Conservation (phyloP, 805 yeast genomes). For the Brettanomyces custersianus region DNA sequence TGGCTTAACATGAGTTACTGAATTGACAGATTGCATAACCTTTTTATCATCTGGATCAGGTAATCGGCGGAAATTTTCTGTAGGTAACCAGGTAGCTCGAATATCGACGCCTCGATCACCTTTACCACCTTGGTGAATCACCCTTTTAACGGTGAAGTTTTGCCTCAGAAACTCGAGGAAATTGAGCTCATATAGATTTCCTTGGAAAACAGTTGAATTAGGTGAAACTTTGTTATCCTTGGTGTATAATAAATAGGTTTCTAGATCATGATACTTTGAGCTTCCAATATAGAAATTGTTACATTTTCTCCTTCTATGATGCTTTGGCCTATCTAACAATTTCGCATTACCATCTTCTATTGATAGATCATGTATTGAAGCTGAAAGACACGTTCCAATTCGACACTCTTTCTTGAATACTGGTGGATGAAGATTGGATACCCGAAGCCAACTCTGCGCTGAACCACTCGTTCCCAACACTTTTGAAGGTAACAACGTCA, state of each 20-base stretch:
- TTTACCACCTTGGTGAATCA: constrained; percentile 44
- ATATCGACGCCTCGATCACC: constrained; percentile 51
- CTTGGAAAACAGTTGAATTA: constrained; percentile 40
- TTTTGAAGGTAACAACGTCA: background rate
- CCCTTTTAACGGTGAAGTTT: constrained; percentile 27
- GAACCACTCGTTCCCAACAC: background rate
- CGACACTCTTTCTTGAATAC: background rate
- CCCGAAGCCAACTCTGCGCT: background rate
- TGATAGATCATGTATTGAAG: too few relatives aligned
- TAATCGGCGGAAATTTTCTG: constrained; percentile 12
- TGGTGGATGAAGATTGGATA: background rate
- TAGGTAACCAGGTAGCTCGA: constrained; percentile 40
- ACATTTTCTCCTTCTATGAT: too few relatives aligned
- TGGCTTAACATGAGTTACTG: constrained; percentile 19
- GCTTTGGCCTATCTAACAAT: too few relatives aligned
- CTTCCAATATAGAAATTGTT: too few relatives aligned
- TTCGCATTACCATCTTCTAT: too few relatives aligned
- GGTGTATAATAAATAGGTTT: constrained; percentile 26
- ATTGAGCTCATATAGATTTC: constrained; percentile 46
- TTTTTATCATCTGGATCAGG: constrained; percentile 1
- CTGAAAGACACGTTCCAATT: background rate
- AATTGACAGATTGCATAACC: constrained; percentile 16
- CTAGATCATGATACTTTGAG: constrained; percentile 23
- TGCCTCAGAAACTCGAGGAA: constrained; percentile 31
- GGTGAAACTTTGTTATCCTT: constrained; percentile 30